These are phyloP conservation scores for Neospermospora avenae DNA, from an alignment of 2,329 filamentous ascomycete species.

Conservation along the genomic window DNA sequence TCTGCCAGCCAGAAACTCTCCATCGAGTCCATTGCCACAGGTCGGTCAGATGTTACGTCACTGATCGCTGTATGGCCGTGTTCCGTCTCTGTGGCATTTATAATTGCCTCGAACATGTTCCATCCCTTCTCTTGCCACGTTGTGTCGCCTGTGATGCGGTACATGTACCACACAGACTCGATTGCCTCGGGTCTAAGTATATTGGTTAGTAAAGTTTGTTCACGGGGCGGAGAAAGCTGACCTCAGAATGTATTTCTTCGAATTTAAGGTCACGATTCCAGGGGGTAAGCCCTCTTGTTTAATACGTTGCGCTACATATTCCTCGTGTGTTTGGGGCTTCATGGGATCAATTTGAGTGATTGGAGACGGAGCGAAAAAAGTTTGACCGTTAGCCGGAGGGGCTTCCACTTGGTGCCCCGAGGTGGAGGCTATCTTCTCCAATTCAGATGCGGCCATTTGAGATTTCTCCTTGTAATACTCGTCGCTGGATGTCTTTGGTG, in stretches of 20 bases:
- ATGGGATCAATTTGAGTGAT: conserved; percentile 22
- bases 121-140: conserved; percentile 78
- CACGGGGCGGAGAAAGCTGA: conserved; percentile 41
- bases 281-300: conserved; percentile 44
- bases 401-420: conserved; percentile 17
- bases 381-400: neutral
- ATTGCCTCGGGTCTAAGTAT: conserved; percentile 60
- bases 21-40: conserved; percentile 60
- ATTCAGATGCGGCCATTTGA: conserved; percentile 21
- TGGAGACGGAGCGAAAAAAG: neutral
- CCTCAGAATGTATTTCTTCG: conserved; percentile 58
- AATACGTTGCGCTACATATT: conserved; percentile 49
- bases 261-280: conserved; percentile 48
- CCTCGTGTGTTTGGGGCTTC: conserved; percentile 45
- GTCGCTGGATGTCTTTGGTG: neutral
- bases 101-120: conserved; percentile 76
- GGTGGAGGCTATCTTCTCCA: conserved; percentile 14
- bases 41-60: conserved; percentile 51
- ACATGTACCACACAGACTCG: conserved; percentile 85
- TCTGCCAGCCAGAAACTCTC: conserved; percentile 90
- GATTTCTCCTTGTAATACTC: conserved; percentile 16
- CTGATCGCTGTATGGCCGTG: conserved; percentile 68
- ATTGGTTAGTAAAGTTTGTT: conserved; percentile 15
- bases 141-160: conserved; percentile 79
- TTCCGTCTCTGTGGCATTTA: conserved; percentile 61